phyloP scores from a whole-genome alignment of 495 filamentous ascomycete genomes.

The Glarea lozoyensis region DNA sequence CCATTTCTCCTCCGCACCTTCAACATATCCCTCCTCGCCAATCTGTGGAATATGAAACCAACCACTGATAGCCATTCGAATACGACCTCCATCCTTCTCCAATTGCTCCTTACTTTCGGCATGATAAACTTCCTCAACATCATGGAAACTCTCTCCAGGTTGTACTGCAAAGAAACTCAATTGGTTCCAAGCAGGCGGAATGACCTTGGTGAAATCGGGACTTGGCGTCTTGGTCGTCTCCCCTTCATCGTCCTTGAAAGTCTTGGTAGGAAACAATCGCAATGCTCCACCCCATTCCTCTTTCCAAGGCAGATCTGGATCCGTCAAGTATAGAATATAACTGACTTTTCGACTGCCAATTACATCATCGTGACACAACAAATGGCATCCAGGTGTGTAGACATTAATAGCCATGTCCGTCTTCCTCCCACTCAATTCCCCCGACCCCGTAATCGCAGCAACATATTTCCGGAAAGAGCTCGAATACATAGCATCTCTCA shows the following conservation, averaged over 20 bases:
- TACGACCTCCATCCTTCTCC: slow-evolving; percentile 56
- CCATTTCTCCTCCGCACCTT: slow-evolving; percentile 79
- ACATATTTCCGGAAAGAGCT: slow-evolving; percentile 81
- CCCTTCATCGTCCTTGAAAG: slow-evolving; percentile 55
- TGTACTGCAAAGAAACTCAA: slow-evolving; percentile 97
- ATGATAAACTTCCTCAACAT: slow-evolving; percentile 95
- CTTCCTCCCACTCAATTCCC: slow-evolving; percentile 82
- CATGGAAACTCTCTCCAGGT: slow-evolving; percentile 94
- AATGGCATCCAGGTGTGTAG: slow-evolving; percentile 91
- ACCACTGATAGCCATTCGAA: slow-evolving; percentile 97
- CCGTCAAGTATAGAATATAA: slow-evolving; percentile 94
- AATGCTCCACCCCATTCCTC: slow-evolving; percentile 90
- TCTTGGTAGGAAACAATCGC: slow-evolving; percentile 71
- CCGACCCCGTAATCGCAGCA: slow-evolving; percentile 72
- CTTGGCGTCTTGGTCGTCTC: slow-evolving; percentile 61
- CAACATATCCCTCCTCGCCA: slow-evolving; percentile 87
- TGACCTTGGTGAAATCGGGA: slow-evolving; percentile 63
- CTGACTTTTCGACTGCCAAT: slow-evolving; percentile 89
- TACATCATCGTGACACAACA: slow-evolving; percentile 96
- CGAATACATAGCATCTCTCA: slow-evolving; percentile 91
- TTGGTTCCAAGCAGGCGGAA: slow-evolving; percentile 95
- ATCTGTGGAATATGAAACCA: slow-evolving; percentile 98
- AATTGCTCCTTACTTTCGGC: slow-evolving; percentile 38
- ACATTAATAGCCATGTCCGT: slow-evolving; percentile 99
- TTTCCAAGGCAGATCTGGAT: slow-evolving; percentile 88